phyloP scores from a whole-genome alignment of 495 filamentous ascomycete genomes.

The Neurospora tetraspora region DNA sequence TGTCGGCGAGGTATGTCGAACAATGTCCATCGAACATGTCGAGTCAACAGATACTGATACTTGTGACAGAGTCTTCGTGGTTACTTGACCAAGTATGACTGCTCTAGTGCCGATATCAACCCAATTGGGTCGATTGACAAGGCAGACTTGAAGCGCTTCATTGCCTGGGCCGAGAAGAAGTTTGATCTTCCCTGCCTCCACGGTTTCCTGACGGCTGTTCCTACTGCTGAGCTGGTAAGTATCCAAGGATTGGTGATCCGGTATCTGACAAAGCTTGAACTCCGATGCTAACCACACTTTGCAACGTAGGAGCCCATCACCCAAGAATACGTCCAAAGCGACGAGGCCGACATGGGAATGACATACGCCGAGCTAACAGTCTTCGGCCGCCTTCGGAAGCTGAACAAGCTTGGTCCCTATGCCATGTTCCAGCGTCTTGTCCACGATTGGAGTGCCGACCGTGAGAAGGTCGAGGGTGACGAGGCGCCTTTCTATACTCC shows the following conservation, averaged over 20 bases:
- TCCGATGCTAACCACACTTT: neutral
- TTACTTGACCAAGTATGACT: slow-evolving; percentile 38
- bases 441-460: slow-evolving; percentile 54
- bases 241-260: no score
- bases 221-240: slow-evolving; percentile 62
- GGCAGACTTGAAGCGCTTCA: slow-evolving; percentile 69
- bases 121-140: slow-evolving; percentile 67
- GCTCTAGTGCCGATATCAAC: slow-evolving; percentile 42
- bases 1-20: slow-evolving; percentile 27
- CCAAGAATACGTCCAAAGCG: slow-evolving; percentile 49
- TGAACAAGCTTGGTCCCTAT: slow-evolving; percentile 62
- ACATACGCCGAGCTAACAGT: slow-evolving; percentile 42
- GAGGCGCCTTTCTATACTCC: slow-evolving; percentile 23
- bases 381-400: slow-evolving; percentile 50
- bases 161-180: slow-evolving; percentile 46
- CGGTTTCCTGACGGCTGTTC: slow-evolving; percentile 63
- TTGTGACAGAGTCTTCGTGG: slow-evolving; percentile 37
- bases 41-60: slow-evolving; percentile 1
- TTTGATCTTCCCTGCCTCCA: slow-evolving; percentile 70
- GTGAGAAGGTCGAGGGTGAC: slow-evolving; percentile 18
- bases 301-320: slow-evolving; percentile 56
- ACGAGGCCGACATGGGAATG: slow-evolving; percentile 68
- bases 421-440: slow-evolving; percentile 60
- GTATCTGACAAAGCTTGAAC: neutral
- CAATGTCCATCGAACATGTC: slow-evolving; percentile 22